Evolutionary conservation across 768 basidiomycete genomes (phyloP), one percentile per base, ranked within the genome.

Genomic region (Mycena indigotica): DNA sequence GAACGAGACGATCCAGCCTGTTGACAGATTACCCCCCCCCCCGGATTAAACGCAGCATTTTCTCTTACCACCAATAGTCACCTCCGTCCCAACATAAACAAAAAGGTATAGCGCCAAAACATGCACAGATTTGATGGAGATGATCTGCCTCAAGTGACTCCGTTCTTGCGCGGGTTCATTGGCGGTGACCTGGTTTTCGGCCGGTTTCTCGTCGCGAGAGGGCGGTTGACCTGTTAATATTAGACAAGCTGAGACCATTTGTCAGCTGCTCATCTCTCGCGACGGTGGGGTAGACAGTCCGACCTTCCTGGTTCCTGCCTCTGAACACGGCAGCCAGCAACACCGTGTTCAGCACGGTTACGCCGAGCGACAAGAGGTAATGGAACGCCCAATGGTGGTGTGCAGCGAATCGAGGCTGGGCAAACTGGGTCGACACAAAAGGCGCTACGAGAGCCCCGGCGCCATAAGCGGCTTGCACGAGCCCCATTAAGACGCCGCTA

Each of bases 331-430:
- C 51, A 10, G 77, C 60, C 16, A 86, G 65, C 2, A 79, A 51
- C 4, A 74, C n/a, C 0, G 74, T 71, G 53, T 83, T 85, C 29
- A 73, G 44, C 21, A 76, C 44, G 0, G 82, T 78, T n/a, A 88
- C 44, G 1, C 78, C 81, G 2, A 86, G 65, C 0, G 83, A 84
- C 4, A 69, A 70, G 23, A 86, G 72, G 65, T 82, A 88, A 64
- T 86, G 81, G 61, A 81, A 80, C 2, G 79, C 80, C 86, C 86
- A 87, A 21, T 66, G 73, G 0, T 59, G 57, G 38, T 76, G 55
- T 29, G 76, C 73, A 2, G 82, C 70, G 57, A 89, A 88, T 56
- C 41, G 12, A 13, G 41, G 13, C 41, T 23, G 12, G 15, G 41
- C 41, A 19, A 44, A 44, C 41, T 86, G 82, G 0, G 88, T 89